Base-by-base conservation (phyloP, 2,329 filamentous ascomycete genomes). In the Clarireedia paspali region DNA sequence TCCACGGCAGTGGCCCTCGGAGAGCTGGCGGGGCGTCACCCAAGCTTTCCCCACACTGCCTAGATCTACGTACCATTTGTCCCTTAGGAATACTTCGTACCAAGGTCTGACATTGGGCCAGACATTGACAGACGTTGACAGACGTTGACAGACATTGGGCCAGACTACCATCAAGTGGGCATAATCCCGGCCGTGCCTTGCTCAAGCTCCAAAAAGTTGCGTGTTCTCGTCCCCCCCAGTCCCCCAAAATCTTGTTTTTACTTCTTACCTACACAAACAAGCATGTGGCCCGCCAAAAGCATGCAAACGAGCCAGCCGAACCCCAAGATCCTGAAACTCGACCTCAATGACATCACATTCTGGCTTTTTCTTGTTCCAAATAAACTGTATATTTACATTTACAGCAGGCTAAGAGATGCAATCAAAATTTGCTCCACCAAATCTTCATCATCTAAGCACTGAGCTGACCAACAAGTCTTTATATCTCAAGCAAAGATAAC, bases 191-290 rank as follows among this genome's bases (percentile, higher is more conserved):
- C 39, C 50, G 50, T 24, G 39, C 39, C 39, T 40, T 40, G 39
- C 39, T 15, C 5, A 40, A 40, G 39, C 6, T 40, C 39, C 17
- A 9, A 30, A 47, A 42, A 42, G 23, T 53, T 53, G 50, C 50
- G 42, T 46, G 51, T 53, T 47, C 44, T 34, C 15, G 40, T 48
- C 26, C 44, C 34, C 20, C 44, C 51, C 24, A n/a, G n/a, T 9
- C 34, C 24, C n/a, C 23, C 20, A 50, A 55, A 55, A 55, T 55
- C 52, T 55, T 55, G 52, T 55, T 55, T 55, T 45, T 12, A 20
- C 20, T 24, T 20, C 20, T 20, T 20, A 20, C 20, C 20, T 20
- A 20, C 20, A 20, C 20, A 20, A 20, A 20, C 20, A 20, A 45
- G 10, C n/a, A 45, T 23, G 6, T 23, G 48, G 39, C 34, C 24